Evolutionary conservation across 1,139 yeast species (phyloP), one percentile per base, ranked within the genome.

Genomic region (Nematodospora anomalae): DNA sequence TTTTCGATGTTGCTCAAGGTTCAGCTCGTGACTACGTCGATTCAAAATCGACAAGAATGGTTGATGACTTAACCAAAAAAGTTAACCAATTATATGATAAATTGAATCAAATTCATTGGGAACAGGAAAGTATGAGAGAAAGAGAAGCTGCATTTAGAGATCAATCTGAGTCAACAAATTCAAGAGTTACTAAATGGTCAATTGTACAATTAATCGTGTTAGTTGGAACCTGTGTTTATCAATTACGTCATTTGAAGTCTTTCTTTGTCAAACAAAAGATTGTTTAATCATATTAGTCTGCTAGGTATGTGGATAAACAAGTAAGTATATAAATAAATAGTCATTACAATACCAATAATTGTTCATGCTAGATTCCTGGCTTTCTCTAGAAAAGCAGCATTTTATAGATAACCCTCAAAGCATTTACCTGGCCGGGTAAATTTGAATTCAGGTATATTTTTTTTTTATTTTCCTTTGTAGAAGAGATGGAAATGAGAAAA

Each of bases 181-280:
- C 71, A 14, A 61, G 74, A 42, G 76, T 71, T 18, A 62, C 71
- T 26, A 65, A 58, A 50, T 71, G 76, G 76, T 67, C 74, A 32
- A 50, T 71, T 41, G 55, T 71, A 32, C 77, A 71, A 55, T 58
- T 71, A 46, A 15, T 67, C 24, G 76, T 71, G 10, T 68, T 71
- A 59, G 56, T 68, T 27, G 75, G 74, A 37, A 69, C 77, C 22
- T 71, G 76, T 52, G 58, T 65, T 41, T 71, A 70, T 58, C 77
- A 71, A 53, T 65, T 71, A 54, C 67, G 66, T 41, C 76, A 71
- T 54, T 71, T 71, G 67, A 71, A 70, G 68, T 52, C 73, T 30
- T 71, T 71, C 64, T 71, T 71, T 43, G 76, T 71, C 45, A 71
- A 71, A 57, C 77, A 71, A 56, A 71, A 71, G 57, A 70, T 71